These are phyloP conservation scores for Flammula alnicola DNA, from an alignment of 1,284 basidiomycete species.

Conservation along the genomic window DNA sequence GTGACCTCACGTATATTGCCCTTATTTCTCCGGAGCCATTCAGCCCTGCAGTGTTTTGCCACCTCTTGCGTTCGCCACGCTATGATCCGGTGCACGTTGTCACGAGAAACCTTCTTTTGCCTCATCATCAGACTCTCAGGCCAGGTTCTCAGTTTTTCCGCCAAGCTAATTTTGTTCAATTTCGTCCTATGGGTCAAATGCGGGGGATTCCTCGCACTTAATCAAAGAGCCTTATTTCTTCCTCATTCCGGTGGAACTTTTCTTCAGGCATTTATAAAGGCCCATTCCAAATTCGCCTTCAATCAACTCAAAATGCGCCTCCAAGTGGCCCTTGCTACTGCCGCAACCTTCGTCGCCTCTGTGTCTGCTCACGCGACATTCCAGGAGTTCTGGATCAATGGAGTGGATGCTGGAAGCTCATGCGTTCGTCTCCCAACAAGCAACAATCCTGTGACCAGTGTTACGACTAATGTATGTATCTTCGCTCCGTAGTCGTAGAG, in stretches of 20 bases:
- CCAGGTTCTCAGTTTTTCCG: constrained; percentile 5
- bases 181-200: constrained; percentile 5
- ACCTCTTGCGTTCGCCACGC: not conserved
- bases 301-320: constrained; percentile 29
- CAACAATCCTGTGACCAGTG: constrained; percentile 52
- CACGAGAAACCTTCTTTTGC: not conserved
- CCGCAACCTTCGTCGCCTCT: constrained; percentile 42
- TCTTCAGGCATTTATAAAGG: constrained; percentile 3
- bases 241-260: constrained; percentile 3
- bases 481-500: too few relatives aligned
- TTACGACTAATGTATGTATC: constrained; percentile 38
- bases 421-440: constrained; percentile 51
- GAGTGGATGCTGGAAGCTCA: constrained; percentile 50
- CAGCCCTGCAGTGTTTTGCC: constrained; percentile 2
- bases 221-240: constrained; percentile 10
- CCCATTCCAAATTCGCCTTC: not conserved
- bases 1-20: constrained; percentile 1
- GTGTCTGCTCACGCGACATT: constrained; percentile 55
- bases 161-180: constrained; percentile 1
- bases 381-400: constrained; percentile 58
- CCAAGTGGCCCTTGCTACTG: constrained; percentile 30
- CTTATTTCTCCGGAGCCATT: constrained; percentile 7
- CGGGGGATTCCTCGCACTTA: constrained; percentile 8
- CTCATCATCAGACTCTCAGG: not conserved
- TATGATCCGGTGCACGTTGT: not conserved